A percentile compares a stretch with the other conserved stretches of the same genome.
Evolutionary conservation across 1,139 yeast genomes (phyloP).

Genomic region (Kurtzmaniella natalensis): DNA sequence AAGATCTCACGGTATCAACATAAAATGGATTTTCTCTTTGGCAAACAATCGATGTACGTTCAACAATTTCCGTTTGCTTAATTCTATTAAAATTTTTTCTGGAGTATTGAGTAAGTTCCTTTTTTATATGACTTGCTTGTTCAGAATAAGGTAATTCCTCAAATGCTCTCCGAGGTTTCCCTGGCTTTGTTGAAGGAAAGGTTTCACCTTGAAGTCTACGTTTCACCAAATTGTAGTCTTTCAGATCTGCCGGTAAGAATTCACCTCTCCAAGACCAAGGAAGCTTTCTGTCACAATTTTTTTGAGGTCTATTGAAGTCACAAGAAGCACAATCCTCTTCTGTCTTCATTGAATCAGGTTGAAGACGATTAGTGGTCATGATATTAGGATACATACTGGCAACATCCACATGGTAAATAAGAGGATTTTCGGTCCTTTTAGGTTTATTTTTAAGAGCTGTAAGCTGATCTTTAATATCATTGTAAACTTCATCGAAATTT

Average conservation of each 20-base stretch:
- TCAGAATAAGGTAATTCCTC: slow-evolving; percentile 75
- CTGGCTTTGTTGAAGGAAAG: slow-evolving; percentile 62
- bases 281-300: slow-evolving; percentile 82
- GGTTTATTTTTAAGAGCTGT: slow-evolving; percentile 59
- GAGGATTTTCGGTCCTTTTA: slow-evolving; percentile 68
- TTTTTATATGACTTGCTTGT: slow-evolving; percentile 72
- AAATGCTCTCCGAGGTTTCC: slow-evolving; percentile 55
- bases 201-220: slow-evolving; percentile 76
- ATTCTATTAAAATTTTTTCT: slow-evolving; percentile 79
- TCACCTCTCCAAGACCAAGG: slow-evolving; percentile 99
- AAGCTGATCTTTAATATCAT: slow-evolving; percentile 52
- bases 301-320: slow-evolving; percentile 94
- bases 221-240: slow-evolving; percentile 87
- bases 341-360: slow-evolving; percentile 95
- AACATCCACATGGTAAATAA: slow-evolving; percentile 96
- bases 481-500: slow-evolving; percentile 72
- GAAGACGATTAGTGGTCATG: slow-evolving; percentile 95
- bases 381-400: slow-evolving; percentile 99
- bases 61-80: slow-evolving; percentile 78
- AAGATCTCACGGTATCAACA: slow-evolving; percentile 88
- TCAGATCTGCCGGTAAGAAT: slow-evolving; percentile 84
- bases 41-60: slow-evolving; percentile 91
- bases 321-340: slow-evolving; percentile 97
- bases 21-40: slow-evolving; percentile 98
- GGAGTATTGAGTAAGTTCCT: slow-evolving; percentile 81